Evolutionary conservation across 2,329 filamentous ascomycete genomes (phyloP).

Genomic region (Plectosphaerella sp.): DNA sequence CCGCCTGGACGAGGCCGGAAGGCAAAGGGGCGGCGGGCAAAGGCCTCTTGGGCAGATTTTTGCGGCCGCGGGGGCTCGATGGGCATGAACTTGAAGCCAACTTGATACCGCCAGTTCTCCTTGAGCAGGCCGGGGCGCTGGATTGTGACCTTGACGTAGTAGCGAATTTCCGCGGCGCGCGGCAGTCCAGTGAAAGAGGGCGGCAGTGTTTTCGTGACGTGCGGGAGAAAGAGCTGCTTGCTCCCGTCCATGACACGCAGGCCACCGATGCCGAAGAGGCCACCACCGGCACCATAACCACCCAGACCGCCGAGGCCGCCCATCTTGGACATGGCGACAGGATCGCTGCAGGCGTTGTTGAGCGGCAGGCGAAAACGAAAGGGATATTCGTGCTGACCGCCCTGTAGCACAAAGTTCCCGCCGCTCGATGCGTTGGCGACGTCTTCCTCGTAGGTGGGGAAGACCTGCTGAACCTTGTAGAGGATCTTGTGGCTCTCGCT

Average conservation of each 20-base stretch:
- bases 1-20: slow-evolving; percentile 40
- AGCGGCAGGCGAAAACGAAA: slow-evolving; percentile 75
- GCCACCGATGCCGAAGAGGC: slow-evolving; percentile 44
- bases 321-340: slow-evolving; percentile 46
- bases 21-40: slow-evolving; percentile 67
- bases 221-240: slow-evolving; percentile 57
- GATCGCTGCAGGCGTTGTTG: slow-evolving; percentile 66
- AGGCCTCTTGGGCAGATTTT: slow-evolving; percentile 70
- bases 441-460: slow-evolving; percentile 51
- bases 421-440: slow-evolving; percentile 31
- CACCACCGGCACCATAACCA: slow-evolving; percentile 40
- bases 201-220: slow-evolving; percentile 82
- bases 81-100: slow-evolving; percentile 80
- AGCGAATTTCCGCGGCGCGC: slow-evolving; percentile 82
- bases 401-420: slow-evolving; percentile 53
- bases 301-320: slow-evolving; percentile 49
- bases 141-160: slow-evolving; percentile 94
- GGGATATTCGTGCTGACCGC: slow-evolving; percentile 70
- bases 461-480: slow-evolving; percentile 70
- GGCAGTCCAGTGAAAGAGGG: slow-evolving; percentile 86
- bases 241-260: slow-evolving; percentile 60
- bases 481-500: slow-evolving; percentile 68
- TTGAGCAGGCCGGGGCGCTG: slow-evolving; percentile 85
- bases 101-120: slow-evolving; percentile 72
- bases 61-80: slow-evolving; percentile 80